Evolutionary conservation across 345 rosid genomes (phyloP).

Genomic region (Hibiscus syriacus): DNA sequence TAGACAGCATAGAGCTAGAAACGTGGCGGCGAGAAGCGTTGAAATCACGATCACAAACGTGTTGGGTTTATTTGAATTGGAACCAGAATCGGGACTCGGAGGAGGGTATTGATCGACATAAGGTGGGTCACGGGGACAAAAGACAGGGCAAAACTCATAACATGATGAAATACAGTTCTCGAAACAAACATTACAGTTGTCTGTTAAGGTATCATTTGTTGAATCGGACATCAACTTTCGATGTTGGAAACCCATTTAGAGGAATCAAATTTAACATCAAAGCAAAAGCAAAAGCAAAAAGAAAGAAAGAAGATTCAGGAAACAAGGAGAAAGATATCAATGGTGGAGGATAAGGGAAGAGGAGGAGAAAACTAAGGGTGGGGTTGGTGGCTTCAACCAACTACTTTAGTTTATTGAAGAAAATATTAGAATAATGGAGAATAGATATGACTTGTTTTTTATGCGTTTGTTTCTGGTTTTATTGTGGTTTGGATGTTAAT

Average conservation of each 20-base stretch:
- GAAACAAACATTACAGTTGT: background rate
- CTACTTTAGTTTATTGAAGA: no score
- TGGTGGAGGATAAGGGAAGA: no score
- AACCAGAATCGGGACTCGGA: constrained; percentile 2
- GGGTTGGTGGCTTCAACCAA: no score
- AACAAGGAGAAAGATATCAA: no score
- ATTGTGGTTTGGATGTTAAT: no score
- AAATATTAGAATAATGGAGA: no score
- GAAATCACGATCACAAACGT: background rate
- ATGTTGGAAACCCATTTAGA: constrained; percentile 9
- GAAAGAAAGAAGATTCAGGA: no score
- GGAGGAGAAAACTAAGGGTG: no score
- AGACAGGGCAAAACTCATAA: background rate
- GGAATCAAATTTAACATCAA: no score
- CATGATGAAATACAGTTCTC: background rate
- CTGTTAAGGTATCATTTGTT: background rate
- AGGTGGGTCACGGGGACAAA: background rate
- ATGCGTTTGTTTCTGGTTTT: no score
- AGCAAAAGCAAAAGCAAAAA: no score
- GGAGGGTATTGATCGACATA: constrained; percentile 5
- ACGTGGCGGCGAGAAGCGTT: background rate
- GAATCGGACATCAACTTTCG: constrained; percentile 5
- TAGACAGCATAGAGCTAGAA: background rate
- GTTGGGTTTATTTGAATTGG: background rate
- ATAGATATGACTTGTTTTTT: no score